Evolutionary conservation across 2,329 filamentous ascomycete genomes (phyloP), one percentile per base, ranked within the genome.

Genomic region (Trichothecium roseum): DNA sequence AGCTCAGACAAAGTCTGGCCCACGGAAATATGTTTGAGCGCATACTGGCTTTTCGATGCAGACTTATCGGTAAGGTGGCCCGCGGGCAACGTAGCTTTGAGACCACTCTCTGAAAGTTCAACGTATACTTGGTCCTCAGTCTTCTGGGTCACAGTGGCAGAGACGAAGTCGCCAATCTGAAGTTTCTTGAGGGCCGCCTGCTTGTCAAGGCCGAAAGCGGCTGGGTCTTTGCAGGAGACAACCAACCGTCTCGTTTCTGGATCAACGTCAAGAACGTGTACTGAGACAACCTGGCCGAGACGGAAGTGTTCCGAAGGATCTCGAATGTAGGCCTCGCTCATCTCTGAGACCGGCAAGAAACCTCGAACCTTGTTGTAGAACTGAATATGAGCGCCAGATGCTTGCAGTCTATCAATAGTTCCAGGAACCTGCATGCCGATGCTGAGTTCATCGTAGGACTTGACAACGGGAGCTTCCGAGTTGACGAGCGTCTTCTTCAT

Each of bases 311-410:
- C 79, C 31, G 74, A 76, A 4, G 91, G 87, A 50, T 95, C 84
- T 45, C 82, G 75, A 50, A 98, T 95, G 52, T 82, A 95, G 9
- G 88, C 87, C 55, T 98, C 91, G 54, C 91, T 96, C 91, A 98
- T 98, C 59, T 98, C 89, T 2, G 84, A 84, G 1, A 94, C 80
- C 3, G 91, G 91, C 37, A 98, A 69, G 63, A 93, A 98, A 8
- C 83, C 93, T 44, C 78, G 76, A 15, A 98, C 68, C 8, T 69
- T 62, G 14, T 86, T 86, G 50, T 93, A 98, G 59, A 96, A 98
- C 53, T 94, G 86, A 36, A 98, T 82, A 14, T 89, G 76, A 9
- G 91, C 91, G 40, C 91, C 91, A 36, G 77, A 76, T 4, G 73
- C 61, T 38, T 86, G 68, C 9, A 98, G 67, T 43, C 83, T 93